Base-by-base conservation (phyloP, 2,329 filamentous ascomycete species). In the Onygenales sp. region DNA sequence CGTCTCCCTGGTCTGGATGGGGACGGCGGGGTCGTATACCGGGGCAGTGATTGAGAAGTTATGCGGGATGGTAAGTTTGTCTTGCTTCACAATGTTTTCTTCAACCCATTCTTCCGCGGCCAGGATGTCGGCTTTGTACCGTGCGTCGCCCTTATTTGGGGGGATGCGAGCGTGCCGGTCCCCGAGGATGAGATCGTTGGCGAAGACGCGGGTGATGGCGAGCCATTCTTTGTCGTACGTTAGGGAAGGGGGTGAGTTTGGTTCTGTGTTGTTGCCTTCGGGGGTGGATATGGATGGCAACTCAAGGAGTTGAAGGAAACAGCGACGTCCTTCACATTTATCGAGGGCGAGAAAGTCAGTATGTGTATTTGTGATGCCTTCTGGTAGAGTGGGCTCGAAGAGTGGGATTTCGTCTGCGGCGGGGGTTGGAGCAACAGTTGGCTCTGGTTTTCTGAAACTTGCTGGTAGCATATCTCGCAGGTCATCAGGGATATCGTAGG, bases 201-300 rank as follows among this genome's bases (percentile, higher is more conserved):
- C 82, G 64, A 97, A 94, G 6, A 84, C 85, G 42, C 92, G 86
- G 10, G 85, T 91, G 58, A 98, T 96, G 42, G 93, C 87, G 6
- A 98, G 83, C 92, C 92, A 98, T 72, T 98, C 93, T 9, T 85
- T 82, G 67, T 98, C 93, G 66, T 98, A 97, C 47, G 83, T 74
- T 0, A 96, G 76, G 17, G 17, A 17, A 17, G 17, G 9, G 73
- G 75, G 59, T 82, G 79, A 1, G 83, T 82, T 2, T 74, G 69
- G 13, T 72, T 33, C 4, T 33, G 33, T 27, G 13, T 7, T 56
- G 48, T 47, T 51, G 17, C 46, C 48, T 34, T 57, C 52, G 3
- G 68, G 57, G 0, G 69, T 55, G 13, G 76, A 71, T 42, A 77
- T 63, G 2, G 82, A 74, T 2, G 71, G 64, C 14, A 92, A 74